A percentile compares a stretch with the other conserved stretches of the same genome.
Evolutionary conservation across 139 green algal genomes (phyloP).

Genomic region (Chloropicon primus): DNA sequence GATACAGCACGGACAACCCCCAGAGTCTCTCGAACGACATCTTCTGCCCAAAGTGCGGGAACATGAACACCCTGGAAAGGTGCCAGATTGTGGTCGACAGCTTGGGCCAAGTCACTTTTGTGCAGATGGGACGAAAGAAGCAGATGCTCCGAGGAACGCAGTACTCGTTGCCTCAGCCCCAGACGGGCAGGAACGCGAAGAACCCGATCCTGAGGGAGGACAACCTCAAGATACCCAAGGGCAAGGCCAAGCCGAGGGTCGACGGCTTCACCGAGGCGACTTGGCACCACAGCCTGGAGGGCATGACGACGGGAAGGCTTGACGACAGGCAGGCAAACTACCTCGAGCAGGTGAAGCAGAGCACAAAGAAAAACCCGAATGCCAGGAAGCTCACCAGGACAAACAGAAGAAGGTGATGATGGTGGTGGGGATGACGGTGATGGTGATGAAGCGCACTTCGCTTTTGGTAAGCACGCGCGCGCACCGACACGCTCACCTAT

Average conservation of each 20-base stretch:
- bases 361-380: constrained; percentile 64
- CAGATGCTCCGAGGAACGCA: constrained; percentile 62
- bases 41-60: constrained; percentile 89
- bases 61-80: constrained; percentile 58
- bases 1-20: constrained; percentile 11
- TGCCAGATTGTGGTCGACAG: constrained; percentile 59
- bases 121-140: constrained; percentile 61
- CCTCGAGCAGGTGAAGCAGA: constrained; percentile 9
- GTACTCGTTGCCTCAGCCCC: constrained; percentile 80
- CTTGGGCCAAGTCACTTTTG: neutral
- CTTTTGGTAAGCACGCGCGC: too few relatives aligned
- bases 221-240: constrained; percentile 40
- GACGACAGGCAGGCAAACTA: constrained; percentile 6
- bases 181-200: constrained; percentile 43
- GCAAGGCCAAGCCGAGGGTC: constrained; percentile 7
- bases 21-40: constrained; percentile 28
- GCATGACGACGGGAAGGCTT: constrained; percentile 5
- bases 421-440: neutral
- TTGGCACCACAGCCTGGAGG: constrained; percentile 34
- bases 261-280: constrained; percentile 58
- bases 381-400: constrained; percentile 51
- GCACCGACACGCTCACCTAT: too few relatives aligned
- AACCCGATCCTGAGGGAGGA: constrained; percentile 76
- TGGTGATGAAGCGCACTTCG: neutral
- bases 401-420: constrained; percentile 39